A percentile compares a stretch with the other conserved stretches of the same genome.
These are phyloP conservation scores for Mortierella sp. DNA, from an alignment of 371 early-diverging fungal species.

Conservation along the genomic window DNA sequence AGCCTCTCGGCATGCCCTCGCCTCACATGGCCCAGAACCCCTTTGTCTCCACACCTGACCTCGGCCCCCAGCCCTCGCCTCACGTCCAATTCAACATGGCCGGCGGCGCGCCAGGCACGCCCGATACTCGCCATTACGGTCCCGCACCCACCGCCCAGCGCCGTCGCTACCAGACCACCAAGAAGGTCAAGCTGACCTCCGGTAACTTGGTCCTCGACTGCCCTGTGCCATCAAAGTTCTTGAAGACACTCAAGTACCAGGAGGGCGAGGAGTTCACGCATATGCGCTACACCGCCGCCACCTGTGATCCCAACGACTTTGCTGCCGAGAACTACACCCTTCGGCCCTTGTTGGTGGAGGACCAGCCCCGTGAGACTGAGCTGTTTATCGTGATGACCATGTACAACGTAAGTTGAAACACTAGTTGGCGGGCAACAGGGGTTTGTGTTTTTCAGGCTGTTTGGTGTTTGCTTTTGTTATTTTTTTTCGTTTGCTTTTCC, in stretches of 20 bases:
- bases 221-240: constrained; percentile 66
- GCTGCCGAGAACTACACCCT: constrained; percentile 69
- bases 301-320: constrained; percentile 79
- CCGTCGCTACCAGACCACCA: constrained; percentile 57
- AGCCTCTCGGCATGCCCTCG: constrained; percentile 37
- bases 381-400: constrained; percentile 81
- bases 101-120: constrained; percentile 31
- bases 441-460: not conserved
- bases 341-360: constrained; percentile 60
- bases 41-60: constrained; percentile 34
- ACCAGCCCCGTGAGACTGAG: constrained; percentile 73
- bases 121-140: constrained; percentile 54
- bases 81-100: constrained; percentile 45
- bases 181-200: constrained; percentile 61
- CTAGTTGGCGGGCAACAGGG: not conserved
- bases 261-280: constrained; percentile 68
- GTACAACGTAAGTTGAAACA: constrained; percentile 74
- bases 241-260: constrained; percentile 59
- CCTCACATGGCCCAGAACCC: constrained; percentile 39
- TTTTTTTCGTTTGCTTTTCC: not conserved
- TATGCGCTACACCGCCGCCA: constrained; percentile 73
- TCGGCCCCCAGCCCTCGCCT: constrained; percentile 20
- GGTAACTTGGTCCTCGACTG: constrained; percentile 71
- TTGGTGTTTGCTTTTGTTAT: constrained; percentile 3
- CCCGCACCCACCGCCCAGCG: constrained; percentile 53